Percentiles rank a stretch among this genome's conserved stretches.
Conservation (phyloP, 768 basidiomycete genomes). For the Lactarius quietus region DNA sequence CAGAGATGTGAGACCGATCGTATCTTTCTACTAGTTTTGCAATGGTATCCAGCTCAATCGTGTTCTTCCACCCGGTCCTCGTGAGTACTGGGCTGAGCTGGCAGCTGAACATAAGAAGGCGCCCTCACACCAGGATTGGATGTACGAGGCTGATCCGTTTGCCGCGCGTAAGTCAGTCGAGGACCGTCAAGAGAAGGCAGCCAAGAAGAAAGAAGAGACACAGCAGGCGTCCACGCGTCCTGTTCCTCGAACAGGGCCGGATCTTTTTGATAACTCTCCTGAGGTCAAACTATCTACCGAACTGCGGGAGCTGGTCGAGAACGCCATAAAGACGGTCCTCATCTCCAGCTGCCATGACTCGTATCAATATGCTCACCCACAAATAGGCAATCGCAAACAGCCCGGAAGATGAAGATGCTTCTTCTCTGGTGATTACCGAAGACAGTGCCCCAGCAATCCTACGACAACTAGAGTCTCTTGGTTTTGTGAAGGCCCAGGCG, state of each 20-base stretch:
- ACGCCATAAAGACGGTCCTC: conserved; percentile 67
- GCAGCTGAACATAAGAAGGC: conserved; percentile 63
- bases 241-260: conserved; percentile 28
- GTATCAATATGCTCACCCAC: conserved; percentile 13
- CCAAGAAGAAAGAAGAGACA: conserved; percentile 42
- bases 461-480: conserved; percentile 57
- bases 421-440: conserved; percentile 37
- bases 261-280: conserved; percentile 47
- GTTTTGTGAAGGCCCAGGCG: conserved; percentile 58
- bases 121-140: conserved; percentile 75
- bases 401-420: conserved; percentile 43
- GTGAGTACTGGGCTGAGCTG: conserved; percentile 84
- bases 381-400: conserved; percentile 50
- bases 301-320: conserved; percentile 78
- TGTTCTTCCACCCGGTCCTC: conserved; percentile 76
- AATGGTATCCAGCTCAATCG: conserved; percentile 70
- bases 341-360: background rate
- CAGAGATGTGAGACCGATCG: conserved; percentile 29
- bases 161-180: conserved; percentile 64
- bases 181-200: conserved; percentile 57
- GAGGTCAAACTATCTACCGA: conserved; percentile 82
- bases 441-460: conserved; percentile 44
- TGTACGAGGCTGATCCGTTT: conserved; percentile 87
- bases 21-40: conserved; percentile 51
- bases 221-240: conserved; percentile 23